Percentiles rank a stretch among this genome's conserved stretches.
These are phyloP conservation scores for Tulasnella sp. DNA, from an alignment of 768 basidiomycete species.

Conservation along the genomic window DNA sequence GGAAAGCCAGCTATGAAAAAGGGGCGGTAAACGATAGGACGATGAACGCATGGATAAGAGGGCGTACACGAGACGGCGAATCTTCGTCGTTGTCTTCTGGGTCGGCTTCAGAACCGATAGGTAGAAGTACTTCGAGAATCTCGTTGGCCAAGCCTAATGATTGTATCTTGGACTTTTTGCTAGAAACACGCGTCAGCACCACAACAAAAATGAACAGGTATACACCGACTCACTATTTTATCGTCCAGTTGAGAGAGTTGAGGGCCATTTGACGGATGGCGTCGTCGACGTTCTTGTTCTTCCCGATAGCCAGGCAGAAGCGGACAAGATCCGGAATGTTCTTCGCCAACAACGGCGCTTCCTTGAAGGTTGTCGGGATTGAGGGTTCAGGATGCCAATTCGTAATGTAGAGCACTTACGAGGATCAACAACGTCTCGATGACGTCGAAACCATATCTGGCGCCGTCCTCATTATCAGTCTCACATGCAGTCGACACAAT, in stretches of 20 bases:
- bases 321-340: constrained; percentile 77
- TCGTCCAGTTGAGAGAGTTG: constrained; percentile 91
- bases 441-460: constrained; percentile 87
- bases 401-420: constrained; percentile 33
- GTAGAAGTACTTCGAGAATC: constrained; percentile 86
- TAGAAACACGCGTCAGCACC: constrained; percentile 26
- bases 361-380: constrained; percentile 36
- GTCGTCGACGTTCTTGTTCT: constrained; percentile 56
- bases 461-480: constrained; percentile 61
- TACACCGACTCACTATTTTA: constrained; percentile 63
- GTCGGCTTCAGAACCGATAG: constrained; percentile 85
- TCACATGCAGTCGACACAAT: constrained; percentile 80
- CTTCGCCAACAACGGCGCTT: constrained; percentile 84
- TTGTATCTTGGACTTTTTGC: constrained; percentile 95
- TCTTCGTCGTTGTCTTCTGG: constrained; percentile 90
- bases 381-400: neutral
- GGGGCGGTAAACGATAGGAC: neutral
- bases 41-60: neutral
- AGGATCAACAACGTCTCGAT: constrained; percentile 91
- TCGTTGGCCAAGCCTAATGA: constrained; percentile 66
- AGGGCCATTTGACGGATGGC: constrained; percentile 83
- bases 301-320: constrained; percentile 77
- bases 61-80: constrained; percentile 73
- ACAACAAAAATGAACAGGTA: neutral
- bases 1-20: constrained; percentile 63